These are phyloP conservation scores for Fusarium musae DNA, from an alignment of 2,329 filamentous ascomycete genomes.

Conservation along the genomic window DNA sequence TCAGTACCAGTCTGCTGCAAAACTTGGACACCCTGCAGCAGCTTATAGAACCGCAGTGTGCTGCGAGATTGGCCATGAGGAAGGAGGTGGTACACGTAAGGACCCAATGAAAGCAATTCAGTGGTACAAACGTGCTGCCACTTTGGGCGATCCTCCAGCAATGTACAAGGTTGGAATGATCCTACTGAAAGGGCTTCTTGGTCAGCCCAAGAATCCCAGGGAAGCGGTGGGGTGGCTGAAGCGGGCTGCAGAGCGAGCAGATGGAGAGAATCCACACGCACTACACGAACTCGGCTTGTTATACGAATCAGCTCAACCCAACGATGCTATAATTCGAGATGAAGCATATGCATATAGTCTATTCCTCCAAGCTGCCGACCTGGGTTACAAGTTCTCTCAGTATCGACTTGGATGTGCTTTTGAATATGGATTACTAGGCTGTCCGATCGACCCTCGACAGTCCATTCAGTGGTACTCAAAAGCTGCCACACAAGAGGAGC, in stretches of 20 bases:
- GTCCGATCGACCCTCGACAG: conserved; percentile 81
- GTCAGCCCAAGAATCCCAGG: conserved; percentile 81
- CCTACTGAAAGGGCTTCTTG: conserved; percentile 89
- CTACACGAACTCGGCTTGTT: conserved; percentile 85
- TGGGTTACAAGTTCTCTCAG: conserved; percentile 96
- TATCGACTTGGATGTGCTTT: conserved; percentile 88
- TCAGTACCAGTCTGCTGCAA: conserved; percentile 93
- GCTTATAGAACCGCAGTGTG: conserved; percentile 97
- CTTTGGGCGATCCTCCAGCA: conserved; percentile 87
- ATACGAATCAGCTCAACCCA: conserved; percentile 71
- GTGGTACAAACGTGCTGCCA: conserved; percentile 96
- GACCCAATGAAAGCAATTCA: conserved; percentile 95
- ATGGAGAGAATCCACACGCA: conserved; percentile 91
- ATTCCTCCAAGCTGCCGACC: conserved; percentile 84
- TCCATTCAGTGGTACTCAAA: conserved; percentile 95
- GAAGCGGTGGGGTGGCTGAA: conserved; percentile 95
- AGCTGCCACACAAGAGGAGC: conserved; percentile 91
- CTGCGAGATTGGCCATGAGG: conserved; percentile 94
- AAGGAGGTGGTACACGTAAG: conserved; percentile 90
- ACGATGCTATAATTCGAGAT: conserved; percentile 82
- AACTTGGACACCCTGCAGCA: conserved; percentile 83
- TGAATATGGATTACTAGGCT: conserved; percentile 88
- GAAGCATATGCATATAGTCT: conserved; percentile 83
- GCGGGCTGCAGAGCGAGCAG: conserved; percentile 87
- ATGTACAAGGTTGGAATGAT: conserved; percentile 99